Evolutionary conservation across 108 stramenopile genomes (phyloP), one percentile per base, ranked within the genome.

Genomic region (Chaetoceros tenuissimus): DNA sequence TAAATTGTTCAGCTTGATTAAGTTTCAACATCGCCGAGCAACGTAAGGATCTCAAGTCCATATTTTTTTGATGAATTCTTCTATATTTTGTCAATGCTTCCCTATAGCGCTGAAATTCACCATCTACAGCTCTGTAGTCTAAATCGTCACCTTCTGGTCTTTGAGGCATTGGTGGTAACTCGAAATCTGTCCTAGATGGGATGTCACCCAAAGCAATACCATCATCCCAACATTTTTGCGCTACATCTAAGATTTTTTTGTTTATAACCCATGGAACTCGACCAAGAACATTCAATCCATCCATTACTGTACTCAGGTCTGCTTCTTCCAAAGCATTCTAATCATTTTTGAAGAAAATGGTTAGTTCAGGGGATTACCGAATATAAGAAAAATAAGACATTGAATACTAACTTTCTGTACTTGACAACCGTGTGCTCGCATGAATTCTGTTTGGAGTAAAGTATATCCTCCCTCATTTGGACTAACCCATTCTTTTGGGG

Each of bases 1-100:
- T 58, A 69, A 96, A 94, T 59, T 85, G 69, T 22, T 88, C 66
- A 0, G 95, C 97, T 57, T 94, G 84, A 48, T 77, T 68, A 27
- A 98, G 51, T 67, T 96, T 98, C 24, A 95, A 63, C 47, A 66
- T 71, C 3, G 82, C 81, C 28, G 94, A 93, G 67, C 93, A 96
- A 26, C 94, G 71, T 3, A 94, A 77, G 21, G 83, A 84, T 57
- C 85, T 77, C 51, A 94, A 67, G 58, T 92, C 90, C 77, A 72
- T 68, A 60, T 81, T 86, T 61, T 81, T 86, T 53, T 91, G 87
- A 23, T 66, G 66, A 22, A 81, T 62, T 46, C 84, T 62, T n/a
- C 62, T 66, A 62, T 74, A 67, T 49, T 84, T 87, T 34, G 60
- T 58, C 24, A 70, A 46, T 0, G 47, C 71, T 24, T 84, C 84